Evolutionary conservation across 345 rosid species (phyloP), one percentile per base, ranked within the genome.

Genomic region (Acer yangbiense): DNA sequence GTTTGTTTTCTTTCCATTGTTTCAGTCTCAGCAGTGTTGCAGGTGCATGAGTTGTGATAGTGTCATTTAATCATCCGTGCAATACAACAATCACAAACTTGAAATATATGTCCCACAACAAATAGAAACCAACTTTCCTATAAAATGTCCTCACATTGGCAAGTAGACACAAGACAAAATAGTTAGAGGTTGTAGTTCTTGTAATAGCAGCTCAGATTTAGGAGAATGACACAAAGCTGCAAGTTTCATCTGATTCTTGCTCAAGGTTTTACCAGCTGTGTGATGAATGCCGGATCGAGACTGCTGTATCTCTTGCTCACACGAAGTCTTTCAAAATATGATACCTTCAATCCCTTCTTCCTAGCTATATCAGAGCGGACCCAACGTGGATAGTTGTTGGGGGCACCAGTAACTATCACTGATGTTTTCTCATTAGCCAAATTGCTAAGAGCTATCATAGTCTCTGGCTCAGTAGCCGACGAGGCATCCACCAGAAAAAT

Each of bases 401-500:
- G 75, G 18, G 76, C 39, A 66, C 88, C 85, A 9, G 80, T 78
- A 13, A 83, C 85, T 54, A 86, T 25, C 4, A 86, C 78, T 0
- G 71, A 46, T 2, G 88, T 86, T 8, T 46, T 23, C 61, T 83
- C 80, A 55, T 41, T 32, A 9, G 80, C 84, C 18, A 86, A 75
- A 69, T 83, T 80, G 52, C 81, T 81, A 43, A 86, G 60, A 12
- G 89, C 46, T 57, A 86, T 79, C 81, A 83, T 75, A 25, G 77
- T 76, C 79, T 83, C 85, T 2, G 89, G 89, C 46, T 86, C 89
- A 16, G 79, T 82, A 9, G 81, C 82, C 6, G 73, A 75, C 0
- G 87, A 83, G 18, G 87, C 84, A 62, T 83, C 87, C 46, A 83
- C 71, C 74, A 86, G 23, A 27, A 82, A 82, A 25, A 83, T 80